phyloP scores from a whole-genome alignment of 208 protist genomes.

The Kentomonas sorsogonicus region DNA sequence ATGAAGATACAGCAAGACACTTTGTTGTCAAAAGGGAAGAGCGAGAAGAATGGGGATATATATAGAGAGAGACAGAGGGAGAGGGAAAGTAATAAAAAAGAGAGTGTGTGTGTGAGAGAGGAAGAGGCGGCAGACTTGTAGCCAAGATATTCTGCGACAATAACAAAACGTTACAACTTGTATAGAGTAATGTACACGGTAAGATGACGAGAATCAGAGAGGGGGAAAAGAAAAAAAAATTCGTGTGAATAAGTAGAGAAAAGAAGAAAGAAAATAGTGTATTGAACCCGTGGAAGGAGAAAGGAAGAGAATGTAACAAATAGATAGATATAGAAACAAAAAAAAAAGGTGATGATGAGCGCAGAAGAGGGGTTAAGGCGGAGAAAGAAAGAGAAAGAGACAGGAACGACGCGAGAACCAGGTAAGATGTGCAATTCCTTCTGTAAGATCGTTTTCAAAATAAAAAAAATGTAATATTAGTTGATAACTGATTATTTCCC shows the following conservation, averaged over 20 bases:
- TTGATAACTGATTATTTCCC: conserved; percentile 8
- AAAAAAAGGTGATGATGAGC: background rate
- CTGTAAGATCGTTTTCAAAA: background rate
- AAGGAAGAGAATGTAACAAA: conserved; percentile 12
- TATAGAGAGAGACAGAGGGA: conserved; percentile 10
- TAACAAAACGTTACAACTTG: background rate
- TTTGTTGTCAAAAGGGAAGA: too few relatives aligned
- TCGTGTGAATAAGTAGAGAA: background rate
- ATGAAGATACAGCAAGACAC: too few relatives aligned
- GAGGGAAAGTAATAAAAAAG: background rate
- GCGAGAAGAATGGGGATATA: too few relatives aligned
- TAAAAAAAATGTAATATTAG: background rate
- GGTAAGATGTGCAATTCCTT: too few relatives aligned
- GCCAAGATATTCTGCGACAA: background rate
- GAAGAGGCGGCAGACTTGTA: background rate
- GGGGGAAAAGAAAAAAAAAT: background rate
- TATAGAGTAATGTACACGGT: background rate
- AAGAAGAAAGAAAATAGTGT: background rate
- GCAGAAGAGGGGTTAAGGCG: background rate
- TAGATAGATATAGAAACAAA: conserved; percentile 3
- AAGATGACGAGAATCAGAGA: background rate
- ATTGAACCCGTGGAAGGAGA: background rate
- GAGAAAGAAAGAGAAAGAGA: conserved; percentile 11
- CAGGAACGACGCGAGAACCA: too few relatives aligned
- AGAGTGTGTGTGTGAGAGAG: background rate